A percentile compares a stretch with the other conserved stretches of the same genome.
Evolutionary conservation across 139 green algal species (phyloP).

Genomic region (Closterium sp.): DNA sequence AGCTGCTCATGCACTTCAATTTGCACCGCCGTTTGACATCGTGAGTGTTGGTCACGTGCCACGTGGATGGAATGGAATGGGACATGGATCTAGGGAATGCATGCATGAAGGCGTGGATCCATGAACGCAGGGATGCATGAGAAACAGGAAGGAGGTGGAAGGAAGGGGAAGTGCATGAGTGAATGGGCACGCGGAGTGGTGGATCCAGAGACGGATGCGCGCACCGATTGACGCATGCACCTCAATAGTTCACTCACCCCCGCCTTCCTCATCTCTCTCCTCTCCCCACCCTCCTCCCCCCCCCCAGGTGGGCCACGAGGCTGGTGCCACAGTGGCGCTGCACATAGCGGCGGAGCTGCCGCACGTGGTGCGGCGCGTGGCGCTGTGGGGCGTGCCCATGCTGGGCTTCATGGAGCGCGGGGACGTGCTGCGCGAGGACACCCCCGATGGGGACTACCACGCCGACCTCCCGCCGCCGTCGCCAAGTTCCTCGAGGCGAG

Average conservation of each 20-base stretch:
- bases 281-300: neutral
- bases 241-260: neutral
- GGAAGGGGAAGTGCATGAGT: neutral
- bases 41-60: neutral
- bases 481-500: neutral
- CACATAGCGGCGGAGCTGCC: conserved; percentile 16
- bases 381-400: conserved; percentile 29
- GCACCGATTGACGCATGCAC: neutral
- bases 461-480: conserved; percentile 2
- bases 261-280: neutral
- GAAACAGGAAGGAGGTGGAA: too few relatives aligned
- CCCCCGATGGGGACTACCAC: conserved; percentile 4
- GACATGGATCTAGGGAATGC: too few relatives aligned
- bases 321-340: conserved; percentile 21
- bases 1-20: conserved; percentile 13
- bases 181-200: neutral
- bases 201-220: neutral
- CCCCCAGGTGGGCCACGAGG: conserved; percentile 27
- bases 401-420: conserved; percentile 16
- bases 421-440: conserved; percentile 4
- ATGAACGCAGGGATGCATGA: neutral
- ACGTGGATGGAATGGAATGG: too few relatives aligned
- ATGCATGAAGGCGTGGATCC: neutral
- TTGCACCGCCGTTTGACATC: conserved; percentile 21
- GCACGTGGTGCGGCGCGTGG: conserved; percentile 1